Evolutionary conservation across 2,329 filamentous ascomycete species (phyloP).

Genomic region (Neofusicoccum parvum): DNA sequence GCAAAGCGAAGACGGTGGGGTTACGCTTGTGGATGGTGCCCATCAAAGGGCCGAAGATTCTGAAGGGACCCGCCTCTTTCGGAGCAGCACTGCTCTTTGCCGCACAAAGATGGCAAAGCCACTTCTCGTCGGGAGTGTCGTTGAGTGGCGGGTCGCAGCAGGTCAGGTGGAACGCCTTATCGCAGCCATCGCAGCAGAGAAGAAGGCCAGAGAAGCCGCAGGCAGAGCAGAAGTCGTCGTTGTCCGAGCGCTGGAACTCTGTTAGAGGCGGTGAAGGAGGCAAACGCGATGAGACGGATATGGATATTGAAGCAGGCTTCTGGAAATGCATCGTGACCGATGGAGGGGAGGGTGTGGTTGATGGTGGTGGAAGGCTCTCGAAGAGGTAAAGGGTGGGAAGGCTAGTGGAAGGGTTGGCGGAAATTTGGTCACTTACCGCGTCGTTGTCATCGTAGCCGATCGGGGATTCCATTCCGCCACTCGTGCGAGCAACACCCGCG

Average conservation of each 20-base stretch:
- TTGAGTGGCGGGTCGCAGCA: conserved; percentile 81
- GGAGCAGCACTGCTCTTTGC: conserved; percentile 42
- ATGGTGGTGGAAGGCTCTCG: conserved; percentile 21
- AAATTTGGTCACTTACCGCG: conserved; percentile 53
- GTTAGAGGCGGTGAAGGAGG: conserved; percentile 42
- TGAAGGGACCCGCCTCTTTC: conserved; percentile 47
- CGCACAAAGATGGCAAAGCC: conserved; percentile 79
- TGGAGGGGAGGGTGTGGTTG: conserved; percentile 27
- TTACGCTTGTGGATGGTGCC: conserved; percentile 68
- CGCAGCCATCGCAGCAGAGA: conserved; percentile 91
- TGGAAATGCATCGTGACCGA: conserved; percentile 38
- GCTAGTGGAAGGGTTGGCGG: conserved; percentile 44
- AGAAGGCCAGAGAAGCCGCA: conserved; percentile 84
- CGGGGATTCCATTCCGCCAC: conserved; percentile 66
- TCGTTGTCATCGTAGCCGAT: conserved; percentile 60
- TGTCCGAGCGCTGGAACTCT: conserved; percentile 55
- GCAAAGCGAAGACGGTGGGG: conserved; percentile 71
- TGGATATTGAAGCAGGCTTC: conserved; percentile 26
- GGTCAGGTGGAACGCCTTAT: conserved; percentile 83
- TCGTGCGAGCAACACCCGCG: conserved; percentile 67
- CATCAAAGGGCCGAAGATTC: conserved; percentile 64
- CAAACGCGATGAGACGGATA: conserved; percentile 25
- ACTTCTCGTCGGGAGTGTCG: conserved; percentile 46
- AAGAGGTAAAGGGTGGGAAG: conserved; percentile 36
- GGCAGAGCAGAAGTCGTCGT: conserved; percentile 86